Percentiles rank a stretch among this genome's conserved stretches.
Conservation (phyloP, 2,329 filamentous ascomycete species). For the Pyrenophora teres region DNA sequence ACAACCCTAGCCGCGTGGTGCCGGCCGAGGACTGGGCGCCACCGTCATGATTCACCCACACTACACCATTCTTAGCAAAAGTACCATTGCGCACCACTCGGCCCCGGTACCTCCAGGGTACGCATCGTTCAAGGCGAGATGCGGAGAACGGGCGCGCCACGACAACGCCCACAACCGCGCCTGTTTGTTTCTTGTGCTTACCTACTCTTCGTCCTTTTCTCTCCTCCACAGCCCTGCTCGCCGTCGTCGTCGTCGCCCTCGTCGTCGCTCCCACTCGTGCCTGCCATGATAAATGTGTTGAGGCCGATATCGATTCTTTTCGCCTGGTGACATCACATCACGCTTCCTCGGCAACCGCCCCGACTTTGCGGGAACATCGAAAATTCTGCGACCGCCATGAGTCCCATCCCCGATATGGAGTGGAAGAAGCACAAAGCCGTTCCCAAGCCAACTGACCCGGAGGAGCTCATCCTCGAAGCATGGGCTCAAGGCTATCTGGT, state of each 20-base stretch:
- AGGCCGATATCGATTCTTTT: slow-evolving; percentile 17
- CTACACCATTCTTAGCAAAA: slow-evolving; percentile 21
- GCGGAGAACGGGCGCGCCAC: slow-evolving; percentile 29
- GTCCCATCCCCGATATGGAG: slow-evolving; percentile 17
- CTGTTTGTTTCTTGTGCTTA: slow-evolving; percentile 10
- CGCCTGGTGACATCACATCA: slow-evolving; percentile 29
- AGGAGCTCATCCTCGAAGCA: slow-evolving; percentile 46
- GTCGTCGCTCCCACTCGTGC: slow-evolving; percentile 7
- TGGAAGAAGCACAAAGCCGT: slow-evolving; percentile 26
- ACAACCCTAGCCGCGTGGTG: slow-evolving; percentile 5
- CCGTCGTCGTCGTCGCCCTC: neutral
- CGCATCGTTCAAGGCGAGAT: slow-evolving; percentile 30
- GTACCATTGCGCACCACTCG: slow-evolving; percentile 22
- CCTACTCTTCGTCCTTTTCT: neutral
- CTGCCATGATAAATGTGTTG: slow-evolving; percentile 28
- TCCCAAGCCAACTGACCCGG: slow-evolving; percentile 37
- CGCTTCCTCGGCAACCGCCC: slow-evolving; percentile 24
- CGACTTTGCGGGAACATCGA: slow-evolving; percentile 14
- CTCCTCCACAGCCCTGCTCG: slow-evolving; percentile 4
- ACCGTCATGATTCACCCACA: slow-evolving; percentile 16
- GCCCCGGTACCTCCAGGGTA: slow-evolving; percentile 17
- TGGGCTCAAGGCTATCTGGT: slow-evolving; percentile 50
- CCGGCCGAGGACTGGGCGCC: slow-evolving; percentile 16
- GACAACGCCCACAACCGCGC: slow-evolving; percentile 10
- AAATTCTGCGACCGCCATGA: slow-evolving; percentile 28